Conservation (phyloP, 2,329 filamentous ascomycete genomes). For the Apiospora arundinis region DNA sequence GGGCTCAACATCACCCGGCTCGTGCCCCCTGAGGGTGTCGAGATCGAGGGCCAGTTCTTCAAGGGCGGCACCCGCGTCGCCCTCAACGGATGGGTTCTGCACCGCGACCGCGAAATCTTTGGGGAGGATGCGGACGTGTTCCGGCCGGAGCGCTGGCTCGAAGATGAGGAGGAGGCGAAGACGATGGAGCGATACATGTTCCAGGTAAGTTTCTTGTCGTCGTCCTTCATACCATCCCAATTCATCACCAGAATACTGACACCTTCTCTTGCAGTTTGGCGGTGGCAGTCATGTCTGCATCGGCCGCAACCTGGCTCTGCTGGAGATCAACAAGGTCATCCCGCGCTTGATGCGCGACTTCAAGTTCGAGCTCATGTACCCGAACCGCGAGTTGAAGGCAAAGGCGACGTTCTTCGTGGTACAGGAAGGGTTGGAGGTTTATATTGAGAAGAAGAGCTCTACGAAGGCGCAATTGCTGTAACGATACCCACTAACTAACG, state of each 20-base stretch:
- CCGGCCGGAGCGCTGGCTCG: slow-evolving; percentile 61
- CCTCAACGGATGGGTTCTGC: slow-evolving; percentile 61
- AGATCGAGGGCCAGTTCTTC: slow-evolving; percentile 57
- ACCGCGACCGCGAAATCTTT: slow-evolving; percentile 54
- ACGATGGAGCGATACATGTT: slow-evolving; percentile 63
- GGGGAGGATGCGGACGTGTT: slow-evolving; percentile 58
- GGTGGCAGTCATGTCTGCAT: slow-evolving; percentile 62
- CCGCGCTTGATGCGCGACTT: slow-evolving; percentile 61
- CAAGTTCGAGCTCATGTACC: slow-evolving; percentile 58
- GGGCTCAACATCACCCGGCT: slow-evolving; percentile 59
- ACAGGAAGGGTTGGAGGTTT: slow-evolving; percentile 61
- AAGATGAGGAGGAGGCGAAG: slow-evolving; percentile 49
- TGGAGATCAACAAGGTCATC: slow-evolving; percentile 66
- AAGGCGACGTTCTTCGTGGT: slow-evolving; percentile 66
- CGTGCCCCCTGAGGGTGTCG: slow-evolving; percentile 57
- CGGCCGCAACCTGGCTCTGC: slow-evolving; percentile 58
- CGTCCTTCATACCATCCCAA: not conserved
- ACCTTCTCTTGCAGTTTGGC: slow-evolving; percentile 50
- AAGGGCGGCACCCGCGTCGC: slow-evolving; percentile 60
- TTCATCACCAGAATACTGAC: not conserved
- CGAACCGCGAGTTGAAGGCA: slow-evolving; percentile 55
- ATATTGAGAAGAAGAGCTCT: slow-evolving; percentile 44
- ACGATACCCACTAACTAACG: slow-evolving; percentile 2
- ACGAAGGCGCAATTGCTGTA: slow-evolving; percentile 22
- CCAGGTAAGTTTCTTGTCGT: slow-evolving; percentile 49